Evolutionary conservation across 2,329 filamentous ascomycete genomes (phyloP).

Genomic region (Stemphylium vesicarium): DNA sequence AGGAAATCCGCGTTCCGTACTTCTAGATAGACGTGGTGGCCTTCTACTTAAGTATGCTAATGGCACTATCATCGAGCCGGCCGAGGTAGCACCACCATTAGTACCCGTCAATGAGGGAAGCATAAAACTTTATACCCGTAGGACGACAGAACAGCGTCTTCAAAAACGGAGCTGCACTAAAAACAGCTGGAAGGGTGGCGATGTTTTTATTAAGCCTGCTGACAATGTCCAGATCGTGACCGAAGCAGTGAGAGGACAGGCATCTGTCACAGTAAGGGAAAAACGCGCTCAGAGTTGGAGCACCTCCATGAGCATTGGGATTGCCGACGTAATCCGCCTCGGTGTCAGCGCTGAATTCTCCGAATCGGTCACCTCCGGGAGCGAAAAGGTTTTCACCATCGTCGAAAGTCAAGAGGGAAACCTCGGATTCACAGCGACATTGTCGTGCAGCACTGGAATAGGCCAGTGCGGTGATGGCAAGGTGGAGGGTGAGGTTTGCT

Average conservation of each 20-base stretch:
- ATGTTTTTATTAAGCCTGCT: background rate
- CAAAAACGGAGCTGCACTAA: background rate
- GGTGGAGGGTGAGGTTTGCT: background rate
- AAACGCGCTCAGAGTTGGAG: background rate
- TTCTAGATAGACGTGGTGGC: background rate
- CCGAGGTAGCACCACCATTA: background rate
- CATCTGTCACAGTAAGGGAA: background rate
- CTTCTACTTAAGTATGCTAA: background rate
- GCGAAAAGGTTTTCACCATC: background rate
- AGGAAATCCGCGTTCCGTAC: background rate
- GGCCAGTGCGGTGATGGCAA: background rate
- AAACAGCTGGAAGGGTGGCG: background rate
- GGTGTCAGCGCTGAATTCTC: background rate
- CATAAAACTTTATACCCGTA: background rate
- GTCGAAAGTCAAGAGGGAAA: background rate
- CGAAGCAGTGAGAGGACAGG: background rate
- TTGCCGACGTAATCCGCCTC: background rate
- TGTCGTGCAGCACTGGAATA: background rate
- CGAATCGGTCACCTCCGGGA: background rate
- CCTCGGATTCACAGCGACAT: background rate
- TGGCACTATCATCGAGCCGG: background rate
- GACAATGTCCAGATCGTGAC: background rate
- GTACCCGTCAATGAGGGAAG: background rate
- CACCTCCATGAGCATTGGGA: background rate
- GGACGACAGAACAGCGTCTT: background rate